Base-by-base conservation (phyloP, 83 land plant genomes). In the Picea abies region DNA sequence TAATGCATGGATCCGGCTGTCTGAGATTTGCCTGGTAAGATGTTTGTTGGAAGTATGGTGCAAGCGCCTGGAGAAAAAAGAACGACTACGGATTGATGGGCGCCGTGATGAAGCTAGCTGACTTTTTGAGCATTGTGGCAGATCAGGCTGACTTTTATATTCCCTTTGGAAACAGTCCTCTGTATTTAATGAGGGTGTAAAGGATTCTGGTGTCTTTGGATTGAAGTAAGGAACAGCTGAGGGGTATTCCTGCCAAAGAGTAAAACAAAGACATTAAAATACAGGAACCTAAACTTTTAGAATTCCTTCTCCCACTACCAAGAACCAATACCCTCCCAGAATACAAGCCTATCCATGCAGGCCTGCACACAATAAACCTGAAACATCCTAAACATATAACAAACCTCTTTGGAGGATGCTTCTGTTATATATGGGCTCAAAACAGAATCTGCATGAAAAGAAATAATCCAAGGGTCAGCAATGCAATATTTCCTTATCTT, bases 11-110 rank as follows among this genome's bases (percentile, higher is more conserved):
- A 84, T 63, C 52, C 76, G 90, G n/a, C 78, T 84, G 35, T 90
- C 90, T 26, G 92, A 90, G 66, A 72, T 76, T 72, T 87, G 86
- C 23, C 88, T 84, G 1, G 87, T 68, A 16, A 87, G 75, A 5
- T 73, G 85, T 17, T 85, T 82, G 63, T 86, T 83, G 22, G 89
- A 85, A 80, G 88, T 83, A 22, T 60, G 84, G 23, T 23, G 80
- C 16, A 75, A 37, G 80, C 75, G 82, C 68, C 83, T 85, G 44
- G 84, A 70, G 22, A 86, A 85, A 37, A 80, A 84, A 56, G 85
- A 60, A n/a, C 63, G 78, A 77, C 83, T 79, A 41, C 62, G 52
- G 70, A 85, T 22, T 47, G 89, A 84, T 61, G 60, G 60, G 4
- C 67, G 20, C 16, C 80, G 85, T 69, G 86, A 86, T 25, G 81